Evolutionary conservation across 768 basidiomycete species (phyloP).

Genomic region (Aureoboletus auriporus): DNA sequence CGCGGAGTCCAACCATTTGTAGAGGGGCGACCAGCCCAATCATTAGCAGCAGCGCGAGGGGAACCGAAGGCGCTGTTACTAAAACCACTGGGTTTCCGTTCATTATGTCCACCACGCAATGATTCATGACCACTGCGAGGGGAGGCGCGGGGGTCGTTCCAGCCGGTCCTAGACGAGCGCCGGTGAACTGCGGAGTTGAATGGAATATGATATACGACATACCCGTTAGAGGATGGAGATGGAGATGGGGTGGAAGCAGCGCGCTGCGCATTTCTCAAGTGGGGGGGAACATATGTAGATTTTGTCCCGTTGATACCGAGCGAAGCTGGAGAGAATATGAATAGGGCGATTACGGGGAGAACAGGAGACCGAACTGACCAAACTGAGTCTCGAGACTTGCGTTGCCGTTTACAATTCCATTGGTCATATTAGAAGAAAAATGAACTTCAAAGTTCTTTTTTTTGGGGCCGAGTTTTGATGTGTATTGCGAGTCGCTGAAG

Average conservation of each 20-base stretch:
- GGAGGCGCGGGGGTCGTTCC: constrained; percentile 71
- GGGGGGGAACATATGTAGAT: constrained; percentile 86
- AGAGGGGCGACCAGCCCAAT: constrained; percentile 41
- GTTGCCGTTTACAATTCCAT: constrained; percentile 83
- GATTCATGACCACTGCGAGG: constrained; percentile 48
- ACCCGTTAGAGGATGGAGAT: constrained; percentile 47
- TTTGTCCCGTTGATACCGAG: constrained; percentile 67
- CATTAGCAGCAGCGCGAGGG: constrained; percentile 32
- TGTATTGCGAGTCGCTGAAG: constrained; percentile 14
- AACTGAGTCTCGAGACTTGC: constrained; percentile 73
- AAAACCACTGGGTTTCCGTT: constrained; percentile 39
- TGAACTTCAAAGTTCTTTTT: constrained; percentile 26
- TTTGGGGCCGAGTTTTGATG: constrained; percentile 20
- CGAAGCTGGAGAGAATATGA: constrained; percentile 46
- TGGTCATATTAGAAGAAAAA: constrained; percentile 69
- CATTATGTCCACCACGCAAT: constrained; percentile 39
- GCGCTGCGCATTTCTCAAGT: constrained; percentile 83
- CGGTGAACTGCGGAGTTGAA: constrained; percentile 12
- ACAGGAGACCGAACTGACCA: constrained; percentile 40
- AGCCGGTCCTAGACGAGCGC: constrained; percentile 51
- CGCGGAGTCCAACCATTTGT: constrained; percentile 36
- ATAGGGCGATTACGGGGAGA: not conserved
- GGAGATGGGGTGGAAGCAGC: constrained; percentile 56
- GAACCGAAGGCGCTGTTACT: constrained; percentile 33
- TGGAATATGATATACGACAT: constrained; percentile 22